These are phyloP conservation scores for Apiotrichum montevideense DNA, from an alignment of 1,284 basidiomycete species.

Conservation along the genomic window DNA sequence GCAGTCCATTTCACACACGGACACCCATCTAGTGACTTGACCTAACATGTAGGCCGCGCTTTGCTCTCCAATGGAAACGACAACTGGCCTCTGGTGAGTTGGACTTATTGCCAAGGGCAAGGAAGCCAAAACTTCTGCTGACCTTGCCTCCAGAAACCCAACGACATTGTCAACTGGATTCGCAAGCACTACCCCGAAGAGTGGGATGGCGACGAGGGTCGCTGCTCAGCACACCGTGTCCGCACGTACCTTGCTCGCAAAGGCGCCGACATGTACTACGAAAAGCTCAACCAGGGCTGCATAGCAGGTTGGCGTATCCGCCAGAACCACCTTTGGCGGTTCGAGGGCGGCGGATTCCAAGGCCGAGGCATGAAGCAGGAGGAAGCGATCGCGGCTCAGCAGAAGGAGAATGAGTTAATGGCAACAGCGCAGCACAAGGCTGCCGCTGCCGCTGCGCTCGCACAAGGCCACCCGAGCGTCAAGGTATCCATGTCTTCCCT, in stretches of 20 bases:
- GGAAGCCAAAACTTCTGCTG: background rate
- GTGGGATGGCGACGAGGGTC: constrained; percentile 46
- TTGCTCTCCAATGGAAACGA: constrained; percentile 43
- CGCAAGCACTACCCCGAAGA: constrained; percentile 43
- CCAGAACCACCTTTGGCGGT: constrained; percentile 44
- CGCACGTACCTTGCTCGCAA: constrained; percentile 45
- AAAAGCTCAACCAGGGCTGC: constrained; percentile 43
- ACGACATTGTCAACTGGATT: constrained; percentile 46
- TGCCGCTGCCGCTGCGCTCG: constrained; percentile 40
- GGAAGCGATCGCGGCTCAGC: constrained; percentile 37
- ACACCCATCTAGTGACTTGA: no score
- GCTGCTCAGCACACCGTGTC: constrained; percentile 43
- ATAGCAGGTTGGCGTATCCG: constrained; percentile 44
- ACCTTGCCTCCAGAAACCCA: constrained; percentile 35
- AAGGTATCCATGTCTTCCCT: constrained; percentile 34
- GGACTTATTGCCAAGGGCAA: no score
- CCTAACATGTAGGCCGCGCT: constrained; percentile 28
- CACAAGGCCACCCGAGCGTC: constrained; percentile 42
- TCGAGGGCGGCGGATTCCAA: constrained; percentile 44
- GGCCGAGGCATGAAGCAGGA: constrained; percentile 46
- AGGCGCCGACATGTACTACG: constrained; percentile 47
- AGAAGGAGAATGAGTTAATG: constrained; percentile 37
- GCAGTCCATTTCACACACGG: no score
- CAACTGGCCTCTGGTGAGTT: constrained; percentile 44
- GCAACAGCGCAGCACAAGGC: constrained; percentile 40